These are phyloP conservation scores for Brassica incana DNA, from an alignment of 345 rosid species.

Conservation along the genomic window DNA sequence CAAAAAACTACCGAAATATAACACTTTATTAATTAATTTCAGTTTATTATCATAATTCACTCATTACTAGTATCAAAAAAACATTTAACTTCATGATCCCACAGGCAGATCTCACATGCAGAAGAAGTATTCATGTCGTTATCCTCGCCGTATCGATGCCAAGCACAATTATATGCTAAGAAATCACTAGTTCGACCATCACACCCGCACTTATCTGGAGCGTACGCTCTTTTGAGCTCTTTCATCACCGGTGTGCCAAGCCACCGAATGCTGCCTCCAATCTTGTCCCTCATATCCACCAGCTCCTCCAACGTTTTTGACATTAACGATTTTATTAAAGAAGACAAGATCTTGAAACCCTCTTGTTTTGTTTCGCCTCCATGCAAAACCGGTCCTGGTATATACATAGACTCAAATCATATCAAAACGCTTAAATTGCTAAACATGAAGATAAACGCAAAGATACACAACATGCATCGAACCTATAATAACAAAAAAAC, in stretches of 20 bases:
- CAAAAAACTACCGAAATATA: background rate
- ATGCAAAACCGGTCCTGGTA: background rate
- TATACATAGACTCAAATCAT: background rate
- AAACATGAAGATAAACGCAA: background rate
- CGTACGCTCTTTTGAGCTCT: background rate
- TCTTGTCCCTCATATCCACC: background rate
- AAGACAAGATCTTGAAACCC: conserved; percentile 24
- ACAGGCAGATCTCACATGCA: conserved; percentile 17
- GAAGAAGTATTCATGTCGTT: conserved; percentile 3
- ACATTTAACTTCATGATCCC: conserved; percentile 13
- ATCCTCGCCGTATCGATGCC: background rate
- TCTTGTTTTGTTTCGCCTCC: conserved; percentile 20
- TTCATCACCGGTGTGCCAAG: background rate
- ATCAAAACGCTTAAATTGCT: background rate
- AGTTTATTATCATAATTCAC: background rate
- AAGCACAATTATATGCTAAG: background rate
- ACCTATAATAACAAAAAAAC: background rate
- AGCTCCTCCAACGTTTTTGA: conserved; percentile 8
- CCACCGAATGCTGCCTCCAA: background rate
- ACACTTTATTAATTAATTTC: background rate
- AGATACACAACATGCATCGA: background rate
- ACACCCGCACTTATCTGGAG: conserved; percentile 14
- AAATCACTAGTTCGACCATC: conserved; percentile 16
- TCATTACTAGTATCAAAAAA: background rate
- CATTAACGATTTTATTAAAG: conserved; percentile 12